Evolutionary conservation across 2,329 filamentous ascomycete species (phyloP), one percentile per base, ranked within the genome.

Genomic region (Chrysosphaeria jannelii): DNA sequence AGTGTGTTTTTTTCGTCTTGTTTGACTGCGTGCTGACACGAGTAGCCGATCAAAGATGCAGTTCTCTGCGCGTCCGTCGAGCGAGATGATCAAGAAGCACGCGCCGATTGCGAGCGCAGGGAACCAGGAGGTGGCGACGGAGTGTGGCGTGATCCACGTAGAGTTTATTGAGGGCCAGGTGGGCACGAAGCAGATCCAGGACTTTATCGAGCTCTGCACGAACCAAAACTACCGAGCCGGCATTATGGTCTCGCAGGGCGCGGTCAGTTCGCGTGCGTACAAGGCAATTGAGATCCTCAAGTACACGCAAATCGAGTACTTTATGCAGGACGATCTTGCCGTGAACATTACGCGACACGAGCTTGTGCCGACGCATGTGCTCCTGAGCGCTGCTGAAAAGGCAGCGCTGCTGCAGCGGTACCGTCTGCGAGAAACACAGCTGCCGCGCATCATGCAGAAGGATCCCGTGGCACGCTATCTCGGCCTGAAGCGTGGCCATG

Each of bases 291-390:
- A 68, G 28, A 64, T 81, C 27, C 62, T 71, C 35, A 63, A 65
- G 30, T 57, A 63, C 41, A 71, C 70, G 26, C 64, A 72, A 38
- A 75, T 91, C 39, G 85, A 97, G 51, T 75, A 76, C 41, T 97
- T 97, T 51, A 62, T 81, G 36, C 85, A 93, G 53, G 71, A 85
- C 43, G 85, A 97, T 47, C 48, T 97, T 36, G 57, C 93, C 29
- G 79, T 97, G 46, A 97, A 97, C 49, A 93, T 97, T 45, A 93
- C 81, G 28, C 74, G 79, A 44, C 85, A 97, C 50, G 81, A 93
- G 47, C 59, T 97, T 26, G 85, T 97, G 14, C 85, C 85, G 21
- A 78, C 72, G 42, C 85, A 97, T 41, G 67, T 93, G 18, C 49
- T 93, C 29, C 61, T 97, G 27, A 89, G 75, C 37, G 59, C 65